phyloP scores from a whole-genome alignment of 106 monocot genomes.

The Posidonia australis region DNA sequence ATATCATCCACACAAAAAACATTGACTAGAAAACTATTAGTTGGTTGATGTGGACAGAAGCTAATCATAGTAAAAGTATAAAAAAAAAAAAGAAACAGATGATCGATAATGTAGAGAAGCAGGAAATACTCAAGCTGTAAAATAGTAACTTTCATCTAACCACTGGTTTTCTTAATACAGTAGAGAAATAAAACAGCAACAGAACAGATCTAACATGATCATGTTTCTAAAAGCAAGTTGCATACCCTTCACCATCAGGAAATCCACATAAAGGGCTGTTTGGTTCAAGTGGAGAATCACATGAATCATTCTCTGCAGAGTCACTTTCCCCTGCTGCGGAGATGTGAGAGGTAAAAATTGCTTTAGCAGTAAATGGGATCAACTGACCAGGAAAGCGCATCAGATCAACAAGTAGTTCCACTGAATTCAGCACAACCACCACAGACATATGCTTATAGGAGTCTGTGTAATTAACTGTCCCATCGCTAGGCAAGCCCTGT shows the following conservation, averaged over 20 bases:
- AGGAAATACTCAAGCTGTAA: too few relatives aligned
- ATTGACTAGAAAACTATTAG: too few relatives aligned
- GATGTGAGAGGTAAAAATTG: slow-evolving; percentile 77
- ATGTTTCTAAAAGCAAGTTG: background rate
- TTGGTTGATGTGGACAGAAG: too few relatives aligned
- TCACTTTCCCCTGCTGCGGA: slow-evolving; percentile 90
- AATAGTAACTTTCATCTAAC: too few relatives aligned
- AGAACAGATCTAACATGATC: background rate
- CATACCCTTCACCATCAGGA: slow-evolving; percentile 51
- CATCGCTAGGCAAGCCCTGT: slow-evolving; percentile 86
- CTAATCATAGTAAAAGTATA: too few relatives aligned
- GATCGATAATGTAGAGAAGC: too few relatives aligned
- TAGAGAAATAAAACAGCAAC: background rate
- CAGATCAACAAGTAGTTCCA: slow-evolving; percentile 91
- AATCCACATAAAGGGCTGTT: slow-evolving; percentile 85
- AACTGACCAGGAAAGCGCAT: slow-evolving; percentile 98
- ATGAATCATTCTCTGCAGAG: slow-evolving; percentile 96
- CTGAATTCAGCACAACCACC: slow-evolving; percentile 63
- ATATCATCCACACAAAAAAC: too few relatives aligned
- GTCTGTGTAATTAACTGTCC: slow-evolving; percentile 56
- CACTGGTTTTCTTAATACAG: too few relatives aligned
- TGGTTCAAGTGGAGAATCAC: slow-evolving; percentile 99
- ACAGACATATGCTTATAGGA: slow-evolving; percentile 92
- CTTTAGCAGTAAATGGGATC: slow-evolving; percentile 86
- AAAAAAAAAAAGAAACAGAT: too few relatives aligned